A percentile compares a stretch with the other conserved stretches of the same genome.
These are phyloP conservation scores for Spergularia marina DNA, from an alignment of 148 eudicot species.

Conservation along the genomic window DNA sequence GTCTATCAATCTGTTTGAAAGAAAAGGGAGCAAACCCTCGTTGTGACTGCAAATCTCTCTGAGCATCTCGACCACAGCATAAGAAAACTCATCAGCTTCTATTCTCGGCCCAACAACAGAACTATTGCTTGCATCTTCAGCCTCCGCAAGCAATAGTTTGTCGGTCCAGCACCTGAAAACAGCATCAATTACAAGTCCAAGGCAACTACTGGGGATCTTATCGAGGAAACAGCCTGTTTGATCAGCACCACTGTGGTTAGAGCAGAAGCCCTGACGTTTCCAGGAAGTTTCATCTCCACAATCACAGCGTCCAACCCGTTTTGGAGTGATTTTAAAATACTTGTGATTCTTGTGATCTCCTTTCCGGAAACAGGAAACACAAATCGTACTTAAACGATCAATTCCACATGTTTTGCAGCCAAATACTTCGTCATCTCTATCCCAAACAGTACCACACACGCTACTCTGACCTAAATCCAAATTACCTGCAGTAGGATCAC, in stretches of 20 bases:
- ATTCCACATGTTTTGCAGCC: no score
- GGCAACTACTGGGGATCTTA: slow-evolving; percentile 50
- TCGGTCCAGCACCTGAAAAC: slow-evolving; percentile 58
- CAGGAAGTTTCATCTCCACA: no score
- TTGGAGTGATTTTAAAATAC: no score
- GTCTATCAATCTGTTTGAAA: slow-evolving; percentile 54
- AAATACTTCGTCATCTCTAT: no score
- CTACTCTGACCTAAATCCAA: no score
- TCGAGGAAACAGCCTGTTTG: slow-evolving; percentile 76
- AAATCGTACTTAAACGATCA: no score
- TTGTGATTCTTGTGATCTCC: no score
- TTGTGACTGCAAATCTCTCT: slow-evolving; percentile 69
- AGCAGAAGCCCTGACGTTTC: no score
- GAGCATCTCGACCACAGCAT: slow-evolving; percentile 62
- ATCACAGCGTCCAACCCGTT: no score
- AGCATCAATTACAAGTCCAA: slow-evolving; percentile 73
- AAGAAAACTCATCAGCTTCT: slow-evolving; percentile 54
- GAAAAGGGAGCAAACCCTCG: slow-evolving; percentile 90
- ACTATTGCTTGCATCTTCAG: slow-evolving; percentile 25
- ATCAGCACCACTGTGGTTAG: slow-evolving; percentile 22
- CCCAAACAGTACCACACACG: no score
- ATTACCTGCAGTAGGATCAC: no score
- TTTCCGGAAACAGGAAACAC: no score
- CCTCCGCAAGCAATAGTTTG: slow-evolving; percentile 44
- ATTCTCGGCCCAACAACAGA: slow-evolving; percentile 31